A percentile compares a stretch with the other conserved stretches of the same genome.
Conservation (phyloP, 2,329 filamentous ascomycete species). For the Pseudogymnoascus sp. region DNA sequence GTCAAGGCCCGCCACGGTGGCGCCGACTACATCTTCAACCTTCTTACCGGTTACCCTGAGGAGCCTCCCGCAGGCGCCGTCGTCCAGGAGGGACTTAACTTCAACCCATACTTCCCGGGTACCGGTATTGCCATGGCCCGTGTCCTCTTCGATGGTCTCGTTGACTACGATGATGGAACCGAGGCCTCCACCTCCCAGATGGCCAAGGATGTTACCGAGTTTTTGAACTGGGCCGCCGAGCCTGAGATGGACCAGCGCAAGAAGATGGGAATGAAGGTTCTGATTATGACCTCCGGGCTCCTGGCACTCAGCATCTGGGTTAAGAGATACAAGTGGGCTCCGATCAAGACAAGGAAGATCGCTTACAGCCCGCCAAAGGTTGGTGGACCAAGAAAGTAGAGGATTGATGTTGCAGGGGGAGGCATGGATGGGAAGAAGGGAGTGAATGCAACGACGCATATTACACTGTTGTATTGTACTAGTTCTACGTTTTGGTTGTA, state of each 20-base stretch:
- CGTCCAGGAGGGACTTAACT: conserved; percentile 88
- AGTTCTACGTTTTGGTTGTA: conserved; percentile 25
- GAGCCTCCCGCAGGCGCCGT: conserved; percentile 84
- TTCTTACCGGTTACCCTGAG: conserved; percentile 95
- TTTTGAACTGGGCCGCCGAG: conserved; percentile 98
- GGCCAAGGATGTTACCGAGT: conserved; percentile 98
- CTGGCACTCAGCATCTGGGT: conserved; percentile 91
- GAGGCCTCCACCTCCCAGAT: conserved; percentile 95
- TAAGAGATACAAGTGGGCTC: conserved; percentile 99
- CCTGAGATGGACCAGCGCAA: conserved; percentile 99
- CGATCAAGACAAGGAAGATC: conserved; percentile 92
- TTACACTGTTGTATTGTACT: conserved; percentile 21
- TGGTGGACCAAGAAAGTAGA: conserved; percentile 11
- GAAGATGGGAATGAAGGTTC: conserved; percentile 98
- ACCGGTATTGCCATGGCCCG: conserved; percentile 98
- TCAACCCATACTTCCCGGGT: conserved; percentile 99
- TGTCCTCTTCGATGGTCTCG: conserved; percentile 93
- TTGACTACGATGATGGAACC: conserved; percentile 96
- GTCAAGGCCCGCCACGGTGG: conserved; percentile 96
- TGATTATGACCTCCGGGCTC: conserved; percentile 70
- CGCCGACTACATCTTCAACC: conserved; percentile 96
- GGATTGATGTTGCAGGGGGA: conserved; percentile 8
- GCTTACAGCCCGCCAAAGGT: conserved; percentile 67
- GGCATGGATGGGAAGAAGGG: conserved; percentile 20
- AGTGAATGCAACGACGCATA: conserved; percentile 10